These are phyloP conservation scores for Candida sp. DNA, from an alignment of 1,139 yeast species.

Conservation along the genomic window DNA sequence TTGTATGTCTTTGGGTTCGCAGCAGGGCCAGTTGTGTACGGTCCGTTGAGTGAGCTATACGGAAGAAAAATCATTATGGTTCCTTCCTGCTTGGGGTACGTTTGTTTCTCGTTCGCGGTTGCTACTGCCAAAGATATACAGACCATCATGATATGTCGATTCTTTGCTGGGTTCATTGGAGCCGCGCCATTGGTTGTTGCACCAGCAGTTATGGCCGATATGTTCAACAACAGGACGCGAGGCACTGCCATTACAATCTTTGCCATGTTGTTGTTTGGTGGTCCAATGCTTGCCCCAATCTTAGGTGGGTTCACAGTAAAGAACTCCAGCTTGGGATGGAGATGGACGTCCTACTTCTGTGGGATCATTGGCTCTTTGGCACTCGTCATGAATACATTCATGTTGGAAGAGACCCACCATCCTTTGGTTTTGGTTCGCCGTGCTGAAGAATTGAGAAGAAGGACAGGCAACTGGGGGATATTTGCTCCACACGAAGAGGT, in stretches of 20 bases:
- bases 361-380: constrained; percentile 51
- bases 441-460: constrained; percentile 63
- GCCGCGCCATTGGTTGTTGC: constrained; percentile 49
- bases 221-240: constrained; percentile 34
- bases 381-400: constrained; percentile 28
- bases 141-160: constrained; percentile 44
- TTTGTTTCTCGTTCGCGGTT: constrained; percentile 40
- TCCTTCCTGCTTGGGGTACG: constrained; percentile 32
- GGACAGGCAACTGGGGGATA: constrained; percentile 75
- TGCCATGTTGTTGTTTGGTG: constrained; percentile 44
- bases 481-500: constrained; percentile 85
- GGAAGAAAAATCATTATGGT: constrained; percentile 39
- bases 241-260: constrained; percentile 41
- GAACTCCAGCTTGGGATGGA: constrained; percentile 49
- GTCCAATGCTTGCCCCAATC: constrained; percentile 51
- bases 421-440: constrained; percentile 56
- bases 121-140: constrained; percentile 45
- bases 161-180: constrained; percentile 45
- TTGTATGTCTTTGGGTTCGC: constrained; percentile 50
- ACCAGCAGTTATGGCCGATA: constrained; percentile 48
- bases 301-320: constrained; percentile 39
- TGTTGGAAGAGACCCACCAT: constrained; percentile 55
- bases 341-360: constrained; percentile 61
- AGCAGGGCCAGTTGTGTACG: constrained; percentile 47
- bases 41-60: constrained; percentile 45